phyloP scores from a whole-genome alignment of 2,329 filamentous ascomycete species.

The Aspergillus fijiensis region DNA sequence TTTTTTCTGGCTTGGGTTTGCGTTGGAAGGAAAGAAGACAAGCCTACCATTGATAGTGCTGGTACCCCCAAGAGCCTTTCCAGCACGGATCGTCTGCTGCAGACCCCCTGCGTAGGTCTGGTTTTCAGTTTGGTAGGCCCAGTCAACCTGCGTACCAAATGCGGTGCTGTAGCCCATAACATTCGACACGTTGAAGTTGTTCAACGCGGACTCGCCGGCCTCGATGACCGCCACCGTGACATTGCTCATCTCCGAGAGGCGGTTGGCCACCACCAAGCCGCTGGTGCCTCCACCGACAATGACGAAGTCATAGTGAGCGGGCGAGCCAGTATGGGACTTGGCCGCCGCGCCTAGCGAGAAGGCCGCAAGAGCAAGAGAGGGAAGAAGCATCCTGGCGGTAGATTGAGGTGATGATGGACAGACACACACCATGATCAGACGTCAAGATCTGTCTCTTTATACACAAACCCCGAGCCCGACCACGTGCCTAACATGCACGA shows the following conservation, averaged over 20 bases:
- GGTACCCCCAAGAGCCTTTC: conserved; percentile 47
- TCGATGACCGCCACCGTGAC: conserved; percentile 34
- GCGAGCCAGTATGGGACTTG: too few relatives aligned
- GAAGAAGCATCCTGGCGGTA: too few relatives aligned
- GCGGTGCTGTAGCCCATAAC: conserved; percentile 26
- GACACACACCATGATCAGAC: too few relatives aligned
- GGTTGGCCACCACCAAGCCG: conserved; percentile 38
- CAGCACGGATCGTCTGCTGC: conserved; percentile 39
- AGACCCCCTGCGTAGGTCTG: conserved; percentile 42
- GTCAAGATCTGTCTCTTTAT: too few relatives aligned
- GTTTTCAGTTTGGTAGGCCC: conserved; percentile 41
- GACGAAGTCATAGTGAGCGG: conserved; percentile 9
- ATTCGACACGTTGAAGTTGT: conserved; percentile 32
- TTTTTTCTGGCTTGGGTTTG: neutral
- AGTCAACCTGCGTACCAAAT: conserved; percentile 43
- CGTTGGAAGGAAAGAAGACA: neutral
- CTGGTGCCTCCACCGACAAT: conserved; percentile 39
- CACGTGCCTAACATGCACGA: too few relatives aligned
- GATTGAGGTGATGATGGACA: too few relatives aligned
- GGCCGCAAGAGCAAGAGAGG: too few relatives aligned
- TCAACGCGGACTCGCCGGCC: conserved; percentile 30
- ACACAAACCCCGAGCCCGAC: too few relatives aligned
- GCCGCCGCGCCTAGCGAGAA: too few relatives aligned
- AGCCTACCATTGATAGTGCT: conserved; percentile 45
- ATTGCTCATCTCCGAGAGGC: conserved; percentile 33